These are phyloP conservation scores for Polytrichum formosum DNA, from an alignment of 225 moss, liverwort and hornwort species.

Conservation along the genomic window DNA sequence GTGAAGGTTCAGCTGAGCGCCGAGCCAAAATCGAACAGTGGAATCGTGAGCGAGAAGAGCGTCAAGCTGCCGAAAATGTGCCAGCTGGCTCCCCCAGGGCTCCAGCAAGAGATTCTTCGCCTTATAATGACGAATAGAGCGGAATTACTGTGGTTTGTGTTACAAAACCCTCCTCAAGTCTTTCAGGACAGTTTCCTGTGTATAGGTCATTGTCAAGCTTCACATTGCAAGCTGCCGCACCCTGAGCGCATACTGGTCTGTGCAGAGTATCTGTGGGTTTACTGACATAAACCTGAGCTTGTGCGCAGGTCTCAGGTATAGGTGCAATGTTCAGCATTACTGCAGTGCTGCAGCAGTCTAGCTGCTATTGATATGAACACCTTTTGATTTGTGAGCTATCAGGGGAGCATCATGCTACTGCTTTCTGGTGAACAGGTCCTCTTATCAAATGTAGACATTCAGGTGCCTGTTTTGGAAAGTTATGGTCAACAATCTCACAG, in stretches of 20 bases:
- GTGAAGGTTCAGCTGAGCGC: constrained; percentile 73
- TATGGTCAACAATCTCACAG: constrained; percentile 50
- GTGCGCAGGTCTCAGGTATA: constrained; percentile 81
- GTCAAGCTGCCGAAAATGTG: constrained; percentile 45
- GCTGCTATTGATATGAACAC: constrained; percentile 66
- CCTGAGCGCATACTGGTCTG: constrained; percentile 8
- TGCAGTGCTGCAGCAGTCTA: constrained; percentile 65
- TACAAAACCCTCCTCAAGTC: constrained; percentile 25
- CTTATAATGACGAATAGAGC: constrained; percentile 51
- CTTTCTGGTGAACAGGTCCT: constrained; percentile 59
- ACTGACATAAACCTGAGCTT: constrained; percentile 71
- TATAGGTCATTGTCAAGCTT: constrained; percentile 15
- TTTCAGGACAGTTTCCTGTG: constrained; percentile 2
- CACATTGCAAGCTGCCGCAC: constrained; percentile 6
- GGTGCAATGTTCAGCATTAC: constrained; percentile 63
- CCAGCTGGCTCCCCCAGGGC: constrained; percentile 37
- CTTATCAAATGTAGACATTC: constrained; percentile 32
- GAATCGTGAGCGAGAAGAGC: constrained; percentile 67
- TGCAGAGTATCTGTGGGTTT: constrained; percentile 37
- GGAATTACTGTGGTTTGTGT: constrained; percentile 53
- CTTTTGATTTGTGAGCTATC: constrained; percentile 61
- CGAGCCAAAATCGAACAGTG: constrained; percentile 67
- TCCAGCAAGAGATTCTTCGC: constrained; percentile 39
- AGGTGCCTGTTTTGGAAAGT: constrained; percentile 22
- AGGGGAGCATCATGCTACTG: constrained; percentile 63